Base-by-base conservation (phyloP, 768 basidiomycete species). In the Tylopilus intermedius region DNA sequence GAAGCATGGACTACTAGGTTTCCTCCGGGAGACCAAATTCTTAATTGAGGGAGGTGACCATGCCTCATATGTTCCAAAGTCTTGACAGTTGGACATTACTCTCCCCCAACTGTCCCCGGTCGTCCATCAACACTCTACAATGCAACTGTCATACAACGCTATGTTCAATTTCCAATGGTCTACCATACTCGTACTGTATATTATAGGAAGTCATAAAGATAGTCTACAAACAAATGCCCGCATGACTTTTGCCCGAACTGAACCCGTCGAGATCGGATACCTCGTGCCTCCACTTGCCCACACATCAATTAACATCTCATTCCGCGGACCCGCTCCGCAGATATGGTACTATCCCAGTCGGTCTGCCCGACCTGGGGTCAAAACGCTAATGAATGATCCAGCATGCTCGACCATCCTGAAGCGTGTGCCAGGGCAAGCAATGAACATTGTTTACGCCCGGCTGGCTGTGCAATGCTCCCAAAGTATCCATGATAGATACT, bases 251-350 rank as follows among this genome's bases (percentile, higher is more conserved):
- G 38, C 38, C 30, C 40, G 26, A 53, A 24, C 45, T 46, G 44
- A 46, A 29, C 50, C 41, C 40, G 41, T 42, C 51, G 33, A 42
- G 39, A 49, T 49, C 29, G 47, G 46, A 53, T 27, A n/a, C 37
- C 22, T 9, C 35, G 26, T 38, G 26, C 29, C 21, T 21, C 29
- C 27, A n/a, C 8, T 13, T 26, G 32, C 21, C 33, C 18, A 37
- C 11, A 10, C 2, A 1, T 32, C n/a, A 10, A 32, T 52, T 14
- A 27, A 39, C 14, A 14, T 11, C 10, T 29, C 35, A 33, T 45
- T 32, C 47, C 2, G 30, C 40, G 40, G 27, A 45, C 2, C 33
- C 33, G 18, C 33, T 35, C 33, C 27, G 29, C 44, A 51, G 29
- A 35, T 38, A 47, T 27, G 5, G 8, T 29, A 43, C 24, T 26